Base-by-base conservation (phyloP, 2,329 filamentous ascomycete species). In the Alternaria novae-zelandiae region DNA sequence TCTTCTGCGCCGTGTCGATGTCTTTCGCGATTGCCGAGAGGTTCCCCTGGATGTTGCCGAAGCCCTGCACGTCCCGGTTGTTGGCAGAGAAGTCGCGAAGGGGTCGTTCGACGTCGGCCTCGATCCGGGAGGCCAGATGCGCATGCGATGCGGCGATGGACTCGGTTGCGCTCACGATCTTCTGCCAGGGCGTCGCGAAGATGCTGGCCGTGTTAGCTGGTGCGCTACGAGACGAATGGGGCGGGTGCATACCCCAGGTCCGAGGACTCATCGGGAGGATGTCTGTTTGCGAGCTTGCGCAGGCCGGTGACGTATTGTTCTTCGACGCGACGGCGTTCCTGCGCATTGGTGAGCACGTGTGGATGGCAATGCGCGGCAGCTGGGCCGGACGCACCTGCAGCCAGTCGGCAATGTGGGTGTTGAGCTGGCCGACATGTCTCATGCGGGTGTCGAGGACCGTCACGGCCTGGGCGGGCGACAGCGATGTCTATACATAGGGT, bases 371-470 rank as follows among this genome's bases (percentile, higher is more conserved):
- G 59, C 53, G 55, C 28, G 57, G 51, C 36, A 30, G 26, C 13
- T 60, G 51, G 32, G 49, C 8, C 25, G 25, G 82, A 81, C 76
- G n/a, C 89, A 97, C 94, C 90, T 95, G 91, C 66, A 99, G 87
- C 93, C 95, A 99, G 83, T 98, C 95, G 80, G 95, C 95, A 75
- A 99, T 93, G 78, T 97, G 93, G 72, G 85, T 82, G 81, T 99
- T 97, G 82, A 97, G 84, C 80, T 90, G 93, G 74, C 87, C 88
- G 78, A 98, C 95, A 81, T 93, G 88, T 81, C 91, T 92, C 72
- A 98, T 88, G 75, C 96, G 92, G 73, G 97, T 94, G 80, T 90
- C 91, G 74, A 98, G 87, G 63, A 93, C 87, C 58, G 88, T 86
- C 43, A 94, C 92, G 64, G 96, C 94, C 83, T 96, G 93, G 71